Evolutionary conservation across 768 basidiomycete species (phyloP).

Genomic region (Phlebiopsis flavidoalba): DNA sequence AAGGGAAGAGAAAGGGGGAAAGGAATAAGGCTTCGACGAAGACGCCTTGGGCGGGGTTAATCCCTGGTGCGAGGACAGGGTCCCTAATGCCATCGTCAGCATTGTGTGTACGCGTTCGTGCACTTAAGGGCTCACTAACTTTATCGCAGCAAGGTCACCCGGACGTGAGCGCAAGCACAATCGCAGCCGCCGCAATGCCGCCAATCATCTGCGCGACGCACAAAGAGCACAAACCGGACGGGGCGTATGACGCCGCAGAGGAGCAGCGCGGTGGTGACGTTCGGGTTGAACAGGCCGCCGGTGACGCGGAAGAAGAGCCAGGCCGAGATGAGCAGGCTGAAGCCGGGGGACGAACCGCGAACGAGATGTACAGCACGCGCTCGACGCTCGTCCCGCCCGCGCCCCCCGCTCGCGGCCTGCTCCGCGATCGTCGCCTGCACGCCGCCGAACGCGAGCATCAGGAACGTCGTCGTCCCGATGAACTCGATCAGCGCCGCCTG

Average conservation of each 20-base stretch:
- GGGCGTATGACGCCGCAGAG: slow-evolving; percentile 51
- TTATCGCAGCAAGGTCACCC: slow-evolving; percentile 46
- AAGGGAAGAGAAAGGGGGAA: too few relatives aligned
- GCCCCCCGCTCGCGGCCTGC: slow-evolving; percentile 10
- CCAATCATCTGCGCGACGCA: slow-evolving; percentile 58
- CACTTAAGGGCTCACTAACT: slow-evolving; percentile 38
- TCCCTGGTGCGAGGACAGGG: slow-evolving; percentile 33
- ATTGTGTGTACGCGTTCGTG: not conserved
- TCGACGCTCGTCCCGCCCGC: slow-evolving; percentile 22
- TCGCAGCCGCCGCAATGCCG: slow-evolving; percentile 52
- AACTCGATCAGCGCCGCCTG: slow-evolving; percentile 53
- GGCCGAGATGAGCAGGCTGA: slow-evolving; percentile 55
- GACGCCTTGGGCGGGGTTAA: slow-evolving; percentile 52
- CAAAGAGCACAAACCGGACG: slow-evolving; percentile 52
- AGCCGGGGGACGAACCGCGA: slow-evolving; percentile 56
- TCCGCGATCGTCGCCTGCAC: slow-evolving; percentile 50
- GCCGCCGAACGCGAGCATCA: slow-evolving; percentile 61
- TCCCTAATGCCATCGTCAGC: not conserved
- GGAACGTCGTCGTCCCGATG: slow-evolving; percentile 55
- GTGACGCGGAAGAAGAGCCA: slow-evolving; percentile 67
- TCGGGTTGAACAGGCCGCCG: slow-evolving; percentile 63
- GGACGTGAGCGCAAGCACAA: slow-evolving; percentile 52
- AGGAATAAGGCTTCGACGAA: slow-evolving; percentile 56
- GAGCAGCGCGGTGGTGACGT: slow-evolving; percentile 54
- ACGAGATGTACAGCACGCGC: slow-evolving; percentile 50